Base-by-base conservation (phyloP, 2,329 filamentous ascomycete species). In the Penicillium corylophilum region DNA sequence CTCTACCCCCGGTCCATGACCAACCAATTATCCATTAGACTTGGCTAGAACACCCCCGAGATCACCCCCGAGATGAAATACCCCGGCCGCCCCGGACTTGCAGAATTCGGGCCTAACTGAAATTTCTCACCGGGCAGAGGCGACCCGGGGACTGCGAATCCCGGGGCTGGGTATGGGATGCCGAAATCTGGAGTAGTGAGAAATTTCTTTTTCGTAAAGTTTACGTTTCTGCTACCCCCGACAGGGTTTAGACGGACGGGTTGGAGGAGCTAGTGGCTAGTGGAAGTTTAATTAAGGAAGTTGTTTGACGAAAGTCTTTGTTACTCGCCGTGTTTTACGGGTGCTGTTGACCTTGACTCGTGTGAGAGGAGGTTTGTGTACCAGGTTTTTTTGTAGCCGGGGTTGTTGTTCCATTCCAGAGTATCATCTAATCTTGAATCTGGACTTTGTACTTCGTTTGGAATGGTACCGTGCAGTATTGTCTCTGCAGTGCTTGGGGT, bases 81-180 rank as follows among this genome's bases (percentile, higher is more conserved):
- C 43, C 48, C 48, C 48, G 42, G 39, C 9, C 24, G 23, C 48
- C 48, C 35, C 47, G 47, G 41, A 31, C 7, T n/a, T 16, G 24
- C 26, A 40, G 28, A 22, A 18, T 16, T 44, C 35, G 41, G 20
- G 10, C 8, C 42, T 45, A 45, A 44, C 36, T 35, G 33, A 1
- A 50, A 33, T 7, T 24, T 41, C 42, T 44, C 36, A 45, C 43
- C 42, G 48, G 48, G 26, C 40, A 23, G 48, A 16, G 24, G 26
- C 10, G 10, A 40, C 38, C 23, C 12, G 20, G 20, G 12, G 38
- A 24, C 24, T 12, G 22, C 23, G 9, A 41, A 41, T 16, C 24
- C 22, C 13, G 22, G 39, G 39, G 13, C 22, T 26, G 22, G 39
- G 6, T n/a, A 24, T 23, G 24, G 39, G 22, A 23, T 24, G 22